Evolutionary conservation across 2,329 filamentous ascomycete species (phyloP), one percentile per base, ranked within the genome.

Genomic region (Eutypa lata): DNA sequence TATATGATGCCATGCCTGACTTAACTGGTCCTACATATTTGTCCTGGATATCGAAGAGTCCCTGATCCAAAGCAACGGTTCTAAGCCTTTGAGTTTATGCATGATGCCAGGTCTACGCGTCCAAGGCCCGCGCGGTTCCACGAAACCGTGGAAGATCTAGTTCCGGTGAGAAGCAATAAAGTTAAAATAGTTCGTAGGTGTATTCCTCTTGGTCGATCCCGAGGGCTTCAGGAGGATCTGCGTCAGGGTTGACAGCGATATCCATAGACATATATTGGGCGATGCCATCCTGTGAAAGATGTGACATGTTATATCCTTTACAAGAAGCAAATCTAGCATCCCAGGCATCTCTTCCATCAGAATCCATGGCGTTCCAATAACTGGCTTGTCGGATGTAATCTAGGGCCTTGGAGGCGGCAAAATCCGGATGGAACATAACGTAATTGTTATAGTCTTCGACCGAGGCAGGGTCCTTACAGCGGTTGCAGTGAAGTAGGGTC

Each of bases 401-500:
- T 26, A 65, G 48, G n/a, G 52, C 53, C 40, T 52, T 62, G 8
- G 49, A 45, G 33, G 54, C 37, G 38, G 60, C 56, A 44, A 60
- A 65, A 43, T 64, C 61, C 18, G 58, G 52, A 38, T 65, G 47
- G 18, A 51, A 48, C 47, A 35, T 44, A 22, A 65, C 54, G 19
- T 59, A 63, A 18, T 64, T 28, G 53, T 66, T 65, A 56, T 64
- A 66, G 50, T 65, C 63, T 19, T 60, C 51, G 50, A 66, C 55
- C 7, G 65, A 62, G 21, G 60, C 65, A 54, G 64, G 65, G 43
- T 65, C 64, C 42, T 60, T 21, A 40, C 66, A 67, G 48, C 47
- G 50, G 49, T 54, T 40, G 53, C 66, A 68, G 26, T 67, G 65
- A 28, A 68, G 64, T n/a, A 67, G 63, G 8, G 63, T 63, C 47